These are phyloP conservation scores for Prunella vulgaris DNA, from an alignment of 257 asterid genomes.

Conservation along the genomic window DNA sequence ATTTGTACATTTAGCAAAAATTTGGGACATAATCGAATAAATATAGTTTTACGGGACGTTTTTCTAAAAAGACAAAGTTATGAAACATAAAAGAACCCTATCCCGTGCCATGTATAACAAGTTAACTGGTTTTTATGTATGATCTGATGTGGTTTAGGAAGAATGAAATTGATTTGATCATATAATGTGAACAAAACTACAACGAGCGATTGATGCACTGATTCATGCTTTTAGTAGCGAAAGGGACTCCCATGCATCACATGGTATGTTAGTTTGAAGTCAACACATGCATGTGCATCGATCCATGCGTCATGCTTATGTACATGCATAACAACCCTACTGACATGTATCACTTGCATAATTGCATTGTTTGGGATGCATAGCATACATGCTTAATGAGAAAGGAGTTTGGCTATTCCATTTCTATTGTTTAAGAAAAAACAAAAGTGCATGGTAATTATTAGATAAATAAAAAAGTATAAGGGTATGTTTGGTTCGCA, in stretches of 20 bases:
- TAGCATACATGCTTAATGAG: neutral
- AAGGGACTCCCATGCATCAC: conserved; percentile 14
- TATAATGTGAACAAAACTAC: conserved; percentile 4
- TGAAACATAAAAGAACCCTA: neutral
- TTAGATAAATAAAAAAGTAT: no score
- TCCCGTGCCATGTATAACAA: neutral
- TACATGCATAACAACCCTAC: conserved; percentile 8
- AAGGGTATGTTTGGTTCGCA: no score
- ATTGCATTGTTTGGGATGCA: neutral
- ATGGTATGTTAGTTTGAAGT: conserved; percentile 16
- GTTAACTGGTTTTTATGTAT: neutral
- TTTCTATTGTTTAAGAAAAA: no score
- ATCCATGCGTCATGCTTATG: conserved; percentile 4
- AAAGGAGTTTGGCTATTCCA: neutral
- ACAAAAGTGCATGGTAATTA: no score
- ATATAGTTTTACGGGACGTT: no score
- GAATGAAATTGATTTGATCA: neutral
- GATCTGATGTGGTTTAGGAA: conserved; percentile 9
- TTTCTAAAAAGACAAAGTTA: no score
- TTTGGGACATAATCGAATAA: no score
- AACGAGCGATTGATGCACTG: neutral
- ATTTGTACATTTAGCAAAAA: no score
- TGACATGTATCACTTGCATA: neutral
- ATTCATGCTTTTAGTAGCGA: neutral
- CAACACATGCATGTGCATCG: conserved; percentile 17